These are phyloP conservation scores for Harringtonia lauricola DNA, from an alignment of 2,329 filamentous ascomycete species.

Conservation along the genomic window DNA sequence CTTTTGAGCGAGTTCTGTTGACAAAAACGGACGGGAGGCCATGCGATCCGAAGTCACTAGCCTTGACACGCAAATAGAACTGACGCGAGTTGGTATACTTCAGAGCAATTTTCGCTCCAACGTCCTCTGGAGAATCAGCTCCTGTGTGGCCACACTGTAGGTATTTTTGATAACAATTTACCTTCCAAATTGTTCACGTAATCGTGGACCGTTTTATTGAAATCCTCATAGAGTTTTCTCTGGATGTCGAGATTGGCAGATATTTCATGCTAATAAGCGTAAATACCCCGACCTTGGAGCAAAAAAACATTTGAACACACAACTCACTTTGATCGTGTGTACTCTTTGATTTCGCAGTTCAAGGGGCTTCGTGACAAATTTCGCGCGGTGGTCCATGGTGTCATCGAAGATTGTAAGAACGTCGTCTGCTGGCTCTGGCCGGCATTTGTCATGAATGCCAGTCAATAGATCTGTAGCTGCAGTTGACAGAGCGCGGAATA, in stretches of 20 bases:
- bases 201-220: constrained; percentile 54
- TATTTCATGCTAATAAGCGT: constrained; percentile 5
- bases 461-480: constrained; percentile 53
- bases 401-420: constrained; percentile 55
- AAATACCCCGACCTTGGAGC: too few species aligned
- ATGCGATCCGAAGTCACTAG: constrained; percentile 49
- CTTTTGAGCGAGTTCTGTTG: constrained; percentile 62
- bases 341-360: constrained; percentile 83
- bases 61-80: constrained; percentile 64
- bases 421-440: constrained; percentile 46
- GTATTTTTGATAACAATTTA: constrained; percentile 21
- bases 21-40: constrained; percentile 42
- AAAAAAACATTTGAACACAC: too few species aligned
- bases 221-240: constrained; percentile 78
- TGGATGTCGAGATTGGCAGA: constrained; percentile 11
- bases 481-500: constrained; percentile 58
- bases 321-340: constrained; percentile 67
- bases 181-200: constrained; percentile 51
- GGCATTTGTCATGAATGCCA: constrained; percentile 60
- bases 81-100: constrained; percentile 68
- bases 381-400: constrained; percentile 71
- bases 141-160: neutral
- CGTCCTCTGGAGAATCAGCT: constrained; percentile 3
- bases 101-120: constrained; percentile 23
- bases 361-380: constrained; percentile 65